A percentile compares a stretch with the other conserved stretches of the same genome.
phyloP scores from a whole-genome alignment of 345 rosid species.

The Eucalyptus viminalis region DNA sequence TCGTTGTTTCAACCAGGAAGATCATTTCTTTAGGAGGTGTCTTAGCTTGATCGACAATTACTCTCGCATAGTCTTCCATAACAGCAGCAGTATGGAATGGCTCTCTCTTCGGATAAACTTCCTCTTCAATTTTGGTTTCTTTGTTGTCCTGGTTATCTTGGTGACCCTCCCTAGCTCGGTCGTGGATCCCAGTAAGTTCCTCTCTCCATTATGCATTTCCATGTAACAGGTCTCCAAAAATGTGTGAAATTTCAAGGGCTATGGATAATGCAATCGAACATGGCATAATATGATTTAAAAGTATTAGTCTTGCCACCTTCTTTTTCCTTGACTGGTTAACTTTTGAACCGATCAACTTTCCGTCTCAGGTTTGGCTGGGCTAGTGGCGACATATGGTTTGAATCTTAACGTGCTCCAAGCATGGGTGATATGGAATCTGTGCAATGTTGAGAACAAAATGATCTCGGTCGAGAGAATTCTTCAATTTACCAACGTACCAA shows the following conservation, averaged over 20 bases:
- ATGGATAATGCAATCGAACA: not conserved
- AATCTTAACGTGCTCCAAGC: conserved; percentile 60
- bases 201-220: not conserved
- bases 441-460: conserved; percentile 78
- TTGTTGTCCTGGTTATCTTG: conserved; percentile 57
- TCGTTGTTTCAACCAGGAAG: conserved; percentile 65
- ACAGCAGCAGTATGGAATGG: conserved; percentile 82
- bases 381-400: conserved; percentile 54
- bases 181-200: conserved; percentile 58
- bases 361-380: conserved; percentile 52
- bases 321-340: not conserved
- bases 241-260: not conserved
- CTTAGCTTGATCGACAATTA: conserved; percentile 37
- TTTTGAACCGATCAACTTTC: not conserved
- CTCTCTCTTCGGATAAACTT: conserved; percentile 70
- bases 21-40: conserved; percentile 37
- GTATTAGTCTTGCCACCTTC: not conserved
- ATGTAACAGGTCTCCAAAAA: not conserved
- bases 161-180: conserved; percentile 56
- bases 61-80: conserved; percentile 61
- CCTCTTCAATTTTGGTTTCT: conserved; percentile 71
- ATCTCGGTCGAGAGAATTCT: conserved; percentile 67
- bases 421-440: conserved; percentile 74
- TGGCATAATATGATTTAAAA: not conserved
- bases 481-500: conserved; percentile 36